Percentiles rank a stretch among this genome's conserved stretches.
Evolutionary conservation across 371 early-diverging fungal species (phyloP).

Genomic region (Rhizopus arrhizus): DNA sequence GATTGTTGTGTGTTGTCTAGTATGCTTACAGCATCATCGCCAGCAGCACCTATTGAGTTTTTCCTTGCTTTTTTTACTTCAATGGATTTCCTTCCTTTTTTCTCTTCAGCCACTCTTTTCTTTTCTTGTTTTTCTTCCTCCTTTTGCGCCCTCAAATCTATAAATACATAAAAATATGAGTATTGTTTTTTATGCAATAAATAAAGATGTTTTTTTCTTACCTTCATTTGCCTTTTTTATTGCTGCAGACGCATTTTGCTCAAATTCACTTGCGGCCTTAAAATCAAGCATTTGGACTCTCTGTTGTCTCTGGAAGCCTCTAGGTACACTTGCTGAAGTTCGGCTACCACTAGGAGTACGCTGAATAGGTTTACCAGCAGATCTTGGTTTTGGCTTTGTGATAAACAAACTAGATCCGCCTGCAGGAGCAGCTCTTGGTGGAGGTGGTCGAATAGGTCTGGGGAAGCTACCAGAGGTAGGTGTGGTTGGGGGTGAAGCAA

Average conservation of each 20-base stretch:
- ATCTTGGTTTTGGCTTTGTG: constrained; percentile 5
- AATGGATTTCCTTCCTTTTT: not conserved
- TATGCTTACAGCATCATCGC: not conserved
- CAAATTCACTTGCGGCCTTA: constrained; percentile 24
- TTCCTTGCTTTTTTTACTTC: not conserved
- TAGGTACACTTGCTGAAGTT: constrained; percentile 16
- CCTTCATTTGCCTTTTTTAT: constrained; percentile 27
- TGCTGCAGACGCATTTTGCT: constrained; percentile 18
- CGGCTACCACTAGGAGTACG: constrained; percentile 3
- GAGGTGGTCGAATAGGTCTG: constrained; percentile 12
- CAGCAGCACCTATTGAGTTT: not conserved
- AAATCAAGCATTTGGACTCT: constrained; percentile 35
- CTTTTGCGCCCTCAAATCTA: not conserved
- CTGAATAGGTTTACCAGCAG: constrained; percentile 13
- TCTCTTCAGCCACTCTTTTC: not conserved
- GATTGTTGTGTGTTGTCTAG: not conserved
- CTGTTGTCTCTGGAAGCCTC: constrained; percentile 26
- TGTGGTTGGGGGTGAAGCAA: constrained; percentile 5
- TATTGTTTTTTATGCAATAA: too few relatives aligned
- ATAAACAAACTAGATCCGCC: constrained; percentile 21
- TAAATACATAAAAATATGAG: too few relatives aligned
- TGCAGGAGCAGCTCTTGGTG: constrained; percentile 12
- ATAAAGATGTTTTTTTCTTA: too few relatives aligned
- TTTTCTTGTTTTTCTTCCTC: constrained; percentile 1
- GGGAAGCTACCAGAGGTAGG: constrained; percentile 13